These are phyloP conservation scores for Penicillium sp. DNA, from an alignment of 2,329 filamentous ascomycete species.

Conservation along the genomic window DNA sequence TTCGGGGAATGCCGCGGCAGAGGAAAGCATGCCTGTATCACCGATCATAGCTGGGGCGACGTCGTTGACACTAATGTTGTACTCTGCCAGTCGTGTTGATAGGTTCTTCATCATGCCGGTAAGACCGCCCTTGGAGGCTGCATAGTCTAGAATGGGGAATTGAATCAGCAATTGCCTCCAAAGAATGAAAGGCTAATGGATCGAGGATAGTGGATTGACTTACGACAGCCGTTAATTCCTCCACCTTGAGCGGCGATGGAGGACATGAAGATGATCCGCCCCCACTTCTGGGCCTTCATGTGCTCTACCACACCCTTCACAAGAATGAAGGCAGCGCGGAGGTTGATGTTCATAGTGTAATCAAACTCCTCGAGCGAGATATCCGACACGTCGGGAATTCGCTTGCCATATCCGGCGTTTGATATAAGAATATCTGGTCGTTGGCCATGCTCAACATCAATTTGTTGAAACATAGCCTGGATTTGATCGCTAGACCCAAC, in stretches of 20 bases:
- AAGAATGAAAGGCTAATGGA: no score
- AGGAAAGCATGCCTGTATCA: conserved; percentile 62
- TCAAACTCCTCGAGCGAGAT: conserved; percentile 66
- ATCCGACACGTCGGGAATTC: conserved; percentile 57
- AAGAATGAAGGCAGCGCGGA: conserved; percentile 62
- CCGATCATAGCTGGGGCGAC: conserved; percentile 69
- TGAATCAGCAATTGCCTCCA: not conserved
- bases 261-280: conserved; percentile 63
- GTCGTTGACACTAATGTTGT: conserved; percentile 66
- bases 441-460: conserved; percentile 54
- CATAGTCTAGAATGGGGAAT: conserved; percentile 42
- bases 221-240: conserved; percentile 62
- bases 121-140: conserved; percentile 62
- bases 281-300: conserved; percentile 62
- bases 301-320: conserved; percentile 60
- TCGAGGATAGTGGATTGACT: conserved; percentile 13
- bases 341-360: conserved; percentile 61
- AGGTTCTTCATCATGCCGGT: conserved; percentile 67
- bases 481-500: conserved; percentile 58
- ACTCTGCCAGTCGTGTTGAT: conserved; percentile 57
- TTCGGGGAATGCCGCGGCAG: conserved; percentile 58
- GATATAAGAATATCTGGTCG: conserved; percentile 64
- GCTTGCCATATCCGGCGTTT: conserved; percentile 66
- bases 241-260: conserved; percentile 64
- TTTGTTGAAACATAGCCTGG: conserved; percentile 55